Base-by-base conservation (phyloP, 1,139 yeast genomes). In the Yamadazyma sp. region DNA sequence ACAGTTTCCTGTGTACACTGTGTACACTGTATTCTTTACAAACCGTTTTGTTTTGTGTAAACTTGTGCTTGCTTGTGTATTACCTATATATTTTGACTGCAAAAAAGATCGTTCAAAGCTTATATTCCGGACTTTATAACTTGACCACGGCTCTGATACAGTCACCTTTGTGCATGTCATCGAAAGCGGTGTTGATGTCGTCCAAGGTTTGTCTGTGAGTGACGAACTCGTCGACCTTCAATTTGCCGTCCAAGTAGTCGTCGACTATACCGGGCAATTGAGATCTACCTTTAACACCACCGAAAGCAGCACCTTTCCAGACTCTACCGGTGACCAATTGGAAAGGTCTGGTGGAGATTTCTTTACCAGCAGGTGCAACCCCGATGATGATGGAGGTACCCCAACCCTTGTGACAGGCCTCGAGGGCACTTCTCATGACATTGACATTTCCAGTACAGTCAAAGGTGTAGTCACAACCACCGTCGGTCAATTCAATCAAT, bases 391-490 rank as follows among this genome's bases (percentile, higher is more conserved):
- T 76, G 18, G 96, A 88, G 57, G 83, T 81, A 66, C 98, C 98
- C 98, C 98, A 94, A 50, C 98, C 98, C 72, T 91, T 91, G 75
- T 92, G 98, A 64, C 96, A 88, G 27, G 96, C 88, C 73, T 92
- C 98, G 53, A 92, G 77, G 16, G 98, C 98, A 58, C 80, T 73
- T 71, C 98, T 83, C 98, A 92, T 92, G 39, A 92, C 98, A 34
- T 79, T 66, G 46, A 84, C 92, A 61, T 92, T 94, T 71, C 98
- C 98, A 41, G 98, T 92, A 75, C 98, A 91, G 71, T 94, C 98
- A 60, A 92, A 92, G 29, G 98, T 91, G 70, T 64, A 88, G 59
- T 92, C 98, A 50, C 91, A 78, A 37, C 98, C 98, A 55, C 98
- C 98, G 58, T 92, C 98, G 43, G 97, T 89, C 79, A 83, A 71